Percentiles rank a stretch among this genome's conserved stretches.
phyloP scores from a whole-genome alignment of 225 moss, liverwort and hornwort genomes.

The Pseudisothecium myosuroides region DNA sequence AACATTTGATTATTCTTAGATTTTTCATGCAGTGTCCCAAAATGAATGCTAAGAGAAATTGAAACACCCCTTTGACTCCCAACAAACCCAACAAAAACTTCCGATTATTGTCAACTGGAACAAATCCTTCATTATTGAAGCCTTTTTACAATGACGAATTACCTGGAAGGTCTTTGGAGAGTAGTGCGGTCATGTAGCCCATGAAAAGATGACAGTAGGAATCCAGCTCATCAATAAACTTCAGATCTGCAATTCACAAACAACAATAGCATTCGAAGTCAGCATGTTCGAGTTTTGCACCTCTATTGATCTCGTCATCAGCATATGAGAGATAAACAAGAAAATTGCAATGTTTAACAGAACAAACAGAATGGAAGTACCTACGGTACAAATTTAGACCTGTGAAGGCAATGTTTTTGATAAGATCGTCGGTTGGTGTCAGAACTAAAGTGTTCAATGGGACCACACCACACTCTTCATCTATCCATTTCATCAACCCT shows the following conservation, averaged over 20 bases:
- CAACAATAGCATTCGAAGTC: not conserved
- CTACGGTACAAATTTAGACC: constrained; percentile 8
- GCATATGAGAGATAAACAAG: not conserved
- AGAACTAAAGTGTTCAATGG: constrained; percentile 68
- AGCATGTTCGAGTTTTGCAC: not conserved
- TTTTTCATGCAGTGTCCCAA: not conserved
- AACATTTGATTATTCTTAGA: not conserved
- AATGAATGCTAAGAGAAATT: not conserved
- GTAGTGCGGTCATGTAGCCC: constrained; percentile 67
- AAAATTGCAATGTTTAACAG: not conserved
- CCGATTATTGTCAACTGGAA: not conserved
- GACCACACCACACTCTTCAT: constrained; percentile 91
- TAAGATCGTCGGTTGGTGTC: constrained; percentile 52
- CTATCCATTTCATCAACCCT: constrained; percentile 84
- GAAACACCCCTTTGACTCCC: not conserved
- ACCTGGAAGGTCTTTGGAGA: constrained; percentile 83
- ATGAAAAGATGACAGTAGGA: constrained; percentile 80
- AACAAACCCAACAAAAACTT: not conserved
- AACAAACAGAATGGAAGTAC: not conserved
- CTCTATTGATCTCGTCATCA: not conserved
- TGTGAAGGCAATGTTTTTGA: constrained; percentile 64
- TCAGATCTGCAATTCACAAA: constrained; percentile 35
- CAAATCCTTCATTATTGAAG: not conserved
- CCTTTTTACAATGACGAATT: not conserved
- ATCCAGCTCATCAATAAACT: constrained; percentile 71